Base-by-base conservation (phyloP, 2,329 filamentous ascomycete genomes). In the Coniochaeta pulveracea region DNA sequence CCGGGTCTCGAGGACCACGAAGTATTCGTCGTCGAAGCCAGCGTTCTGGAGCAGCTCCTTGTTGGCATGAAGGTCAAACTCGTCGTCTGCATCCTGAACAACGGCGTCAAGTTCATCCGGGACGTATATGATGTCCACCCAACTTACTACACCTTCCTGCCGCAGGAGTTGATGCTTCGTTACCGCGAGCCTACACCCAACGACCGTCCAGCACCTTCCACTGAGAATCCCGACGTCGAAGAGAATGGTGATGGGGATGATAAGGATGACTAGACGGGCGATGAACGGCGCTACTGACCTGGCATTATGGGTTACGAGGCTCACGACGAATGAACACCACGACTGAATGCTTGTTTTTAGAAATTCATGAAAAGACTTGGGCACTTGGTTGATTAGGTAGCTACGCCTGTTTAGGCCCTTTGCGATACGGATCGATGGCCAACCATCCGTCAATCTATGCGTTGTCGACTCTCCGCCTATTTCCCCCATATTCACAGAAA, bases 81-180 rank as follows among this genome's bases (percentile, higher is more conserved):
- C 3, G 54, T 50, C 2, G 58, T 79, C 15, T 69, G 63, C 46
- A 55, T 66, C 37, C 51, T 77, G 23, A 66, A 65, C 40, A 63
- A 64, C 16, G 79, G 74, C 3, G 38, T 84, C 16, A 64, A 61
- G 40, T 85, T 80, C 49, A 70, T 86, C 48, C 78, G 77, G 47
- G 54, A 63, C 2, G 50, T 80, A 11, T 49, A 58, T 18, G 63
- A 63, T 0, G 49, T 78, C 9, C 67, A 70, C 36, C 73, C 73
- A 3, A 70, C 68, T 0, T 83, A 81, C 48, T 74, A 81, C 47
- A 68, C 62, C 0, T 72, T 74, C 36, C 57, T 86, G 17, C 67
- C 72, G 1, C 84, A 88, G 49, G 72, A 79, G 43, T 57, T 82
- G 42, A 82, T 88, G 77, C 45, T 64, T 15, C 53, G 64, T 12